Conservation (phyloP, 164 flowering plant genomes). For the Stephania japonica region DNA sequence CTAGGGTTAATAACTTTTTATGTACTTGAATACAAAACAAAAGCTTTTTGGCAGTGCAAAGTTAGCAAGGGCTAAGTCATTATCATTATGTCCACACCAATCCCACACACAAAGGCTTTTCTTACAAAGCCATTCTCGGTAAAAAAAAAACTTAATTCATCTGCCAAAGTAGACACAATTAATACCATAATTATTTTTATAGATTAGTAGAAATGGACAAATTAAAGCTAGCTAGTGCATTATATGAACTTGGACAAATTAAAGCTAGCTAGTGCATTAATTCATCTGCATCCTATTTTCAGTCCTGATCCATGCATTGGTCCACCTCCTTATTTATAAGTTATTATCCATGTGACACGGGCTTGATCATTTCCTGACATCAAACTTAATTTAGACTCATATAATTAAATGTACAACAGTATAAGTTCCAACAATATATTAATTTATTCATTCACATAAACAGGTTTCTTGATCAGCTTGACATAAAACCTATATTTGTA, state of each 20-base stretch:
- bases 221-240: background rate
- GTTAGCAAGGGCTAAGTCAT: background rate
- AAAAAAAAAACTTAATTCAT: background rate
- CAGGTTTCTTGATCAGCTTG: background rate
- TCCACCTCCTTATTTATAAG: background rate
- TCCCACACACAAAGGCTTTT: background rate
- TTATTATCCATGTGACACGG: background rate
- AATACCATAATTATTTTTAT: too few relatives aligned
- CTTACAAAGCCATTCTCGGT: background rate
- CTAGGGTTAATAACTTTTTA: background rate
- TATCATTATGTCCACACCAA: background rate
- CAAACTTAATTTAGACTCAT: background rate
- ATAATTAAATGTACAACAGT: background rate
- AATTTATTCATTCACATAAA: too few relatives aligned
- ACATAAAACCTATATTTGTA: background rate
- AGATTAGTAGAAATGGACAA: background rate
- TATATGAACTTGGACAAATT: background rate
- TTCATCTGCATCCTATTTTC: background rate
- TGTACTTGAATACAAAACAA: background rate
- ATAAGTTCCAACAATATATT: background rate
- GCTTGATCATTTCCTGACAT: background rate
- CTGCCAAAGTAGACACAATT: background rate
- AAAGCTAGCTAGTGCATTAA: background rate
- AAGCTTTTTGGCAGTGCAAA: background rate
- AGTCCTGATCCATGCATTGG: background rate